These are phyloP conservation scores for Casaregolazyma suthepensis DNA, from an alignment of 1,139 yeast genomes.

Conservation along the genomic window DNA sequence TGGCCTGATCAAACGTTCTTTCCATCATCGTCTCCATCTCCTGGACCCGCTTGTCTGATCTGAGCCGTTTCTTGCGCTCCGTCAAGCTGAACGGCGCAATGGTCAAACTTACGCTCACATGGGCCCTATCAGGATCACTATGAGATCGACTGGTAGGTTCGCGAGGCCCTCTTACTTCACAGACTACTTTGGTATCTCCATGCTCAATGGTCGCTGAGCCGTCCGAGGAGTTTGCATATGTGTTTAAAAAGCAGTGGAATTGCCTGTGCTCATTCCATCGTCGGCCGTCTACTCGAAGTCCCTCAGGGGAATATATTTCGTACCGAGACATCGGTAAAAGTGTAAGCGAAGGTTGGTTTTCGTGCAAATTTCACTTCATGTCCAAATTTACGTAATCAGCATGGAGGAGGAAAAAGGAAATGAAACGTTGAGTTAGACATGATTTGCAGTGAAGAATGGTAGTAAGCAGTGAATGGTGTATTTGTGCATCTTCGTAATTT, in stretches of 20 bases:
- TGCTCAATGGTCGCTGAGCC: conserved; percentile 91
- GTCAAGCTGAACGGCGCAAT: conserved; percentile 77
- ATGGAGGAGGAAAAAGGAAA: too few species aligned
- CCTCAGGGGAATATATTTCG: conserved; percentile 92
- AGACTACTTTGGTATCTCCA: conserved; percentile 85
- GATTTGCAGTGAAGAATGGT: too few species aligned
- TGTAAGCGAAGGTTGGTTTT: neutral
- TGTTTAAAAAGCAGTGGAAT: conserved; percentile 73
- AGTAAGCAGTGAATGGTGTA: too few species aligned
- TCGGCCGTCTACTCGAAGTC: conserved; percentile 86
- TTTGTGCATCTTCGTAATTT: too few species aligned
- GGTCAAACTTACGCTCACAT: conserved; percentile 57
- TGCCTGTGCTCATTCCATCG: conserved; percentile 89
- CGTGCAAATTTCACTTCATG: neutral
- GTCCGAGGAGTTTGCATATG: conserved; percentile 84
- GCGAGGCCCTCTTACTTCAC: conserved; percentile 84
- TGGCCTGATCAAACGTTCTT: conserved; percentile 74
- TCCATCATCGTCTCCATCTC: conserved; percentile 73
- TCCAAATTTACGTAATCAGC: neutral
- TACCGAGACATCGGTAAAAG: conserved; percentile 27
- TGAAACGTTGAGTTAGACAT: neutral
- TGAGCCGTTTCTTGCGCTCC: conserved; percentile 59
- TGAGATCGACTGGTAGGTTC: conserved; percentile 55
- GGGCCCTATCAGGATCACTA: conserved; percentile 42
- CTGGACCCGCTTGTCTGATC: conserved; percentile 46